Evolutionary conservation across 2,329 filamentous ascomycete genomes (phyloP).

Genomic region (Epichloe coenophiala): DNA sequence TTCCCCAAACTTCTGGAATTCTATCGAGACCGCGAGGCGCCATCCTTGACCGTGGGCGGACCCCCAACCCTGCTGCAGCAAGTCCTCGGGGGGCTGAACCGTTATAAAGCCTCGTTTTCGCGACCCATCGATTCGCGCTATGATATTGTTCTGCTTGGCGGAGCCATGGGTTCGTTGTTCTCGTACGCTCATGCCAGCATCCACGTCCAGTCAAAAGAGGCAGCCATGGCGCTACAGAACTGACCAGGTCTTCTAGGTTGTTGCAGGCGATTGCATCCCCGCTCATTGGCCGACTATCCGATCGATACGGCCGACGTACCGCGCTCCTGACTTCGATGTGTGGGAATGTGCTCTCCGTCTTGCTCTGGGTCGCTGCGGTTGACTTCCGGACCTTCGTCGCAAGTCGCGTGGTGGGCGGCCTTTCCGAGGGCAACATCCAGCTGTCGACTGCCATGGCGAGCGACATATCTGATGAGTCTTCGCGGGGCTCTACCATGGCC

Average conservation of each 20-base stretch:
- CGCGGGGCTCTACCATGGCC: conserved; percentile 85
- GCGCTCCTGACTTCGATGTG: conserved; percentile 88
- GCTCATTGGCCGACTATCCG: conserved; percentile 77
- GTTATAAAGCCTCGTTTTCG: conserved; percentile 88
- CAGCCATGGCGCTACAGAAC: background rate
- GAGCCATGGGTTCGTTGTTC: conserved; percentile 87
- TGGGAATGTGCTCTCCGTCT: conserved; percentile 84
- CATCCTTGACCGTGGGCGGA: conserved; percentile 28
- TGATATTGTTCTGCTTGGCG: conserved; percentile 90
- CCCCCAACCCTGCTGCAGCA: conserved; percentile 59
- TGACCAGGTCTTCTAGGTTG: conserved; percentile 35
- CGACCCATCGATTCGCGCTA: conserved; percentile 90
- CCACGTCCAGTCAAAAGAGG: background rate
- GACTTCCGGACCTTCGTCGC: conserved; percentile 94
- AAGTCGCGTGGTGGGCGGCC: conserved; percentile 79
- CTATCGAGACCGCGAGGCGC: conserved; percentile 74
- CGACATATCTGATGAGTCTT: conserved; percentile 78
- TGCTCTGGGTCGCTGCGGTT: conserved; percentile 84
- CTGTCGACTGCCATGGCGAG: conserved; percentile 92
- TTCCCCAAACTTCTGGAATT: conserved; percentile 94
- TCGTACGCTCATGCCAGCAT: conserved; percentile 28
- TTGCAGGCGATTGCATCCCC: conserved; percentile 88
- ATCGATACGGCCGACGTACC: conserved; percentile 73
- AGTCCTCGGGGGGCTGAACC: conserved; percentile 71
- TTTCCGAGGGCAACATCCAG: conserved; percentile 96